phyloP scores from a whole-genome alignment of 2,329 filamentous ascomycete genomes.

The Bipolaris bicolor region DNA sequence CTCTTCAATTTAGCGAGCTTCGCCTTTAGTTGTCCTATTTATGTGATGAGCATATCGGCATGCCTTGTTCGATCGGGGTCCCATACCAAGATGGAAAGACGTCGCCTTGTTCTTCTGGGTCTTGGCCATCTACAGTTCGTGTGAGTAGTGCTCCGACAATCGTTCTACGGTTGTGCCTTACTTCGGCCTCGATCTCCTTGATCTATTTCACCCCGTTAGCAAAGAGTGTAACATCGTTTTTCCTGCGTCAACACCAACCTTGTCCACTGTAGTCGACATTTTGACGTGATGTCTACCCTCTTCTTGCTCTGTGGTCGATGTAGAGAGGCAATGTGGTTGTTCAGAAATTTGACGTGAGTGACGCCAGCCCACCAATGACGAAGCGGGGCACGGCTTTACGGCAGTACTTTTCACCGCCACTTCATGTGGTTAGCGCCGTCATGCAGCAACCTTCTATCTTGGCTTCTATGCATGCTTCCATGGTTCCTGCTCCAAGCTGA shows the following conservation, averaged over 20 bases:
- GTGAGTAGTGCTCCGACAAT: conserved; percentile 29
- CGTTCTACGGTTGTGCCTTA: conserved; percentile 55
- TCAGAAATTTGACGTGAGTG: conserved; percentile 42
- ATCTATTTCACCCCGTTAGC: conserved; percentile 65
- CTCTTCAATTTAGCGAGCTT: conserved; percentile 98
- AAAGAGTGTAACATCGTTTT: conserved; percentile 34
- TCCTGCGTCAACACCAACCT: conserved; percentile 62
- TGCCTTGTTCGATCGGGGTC: conserved; percentile 1
- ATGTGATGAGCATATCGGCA: conserved; percentile 31
- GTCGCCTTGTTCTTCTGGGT: conserved; percentile 98
- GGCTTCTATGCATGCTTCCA: conserved; percentile 15
- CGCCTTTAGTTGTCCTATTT: conserved; percentile 82
- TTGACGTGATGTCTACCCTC: conserved; percentile 49
- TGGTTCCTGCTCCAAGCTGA: conserved; percentile 19
- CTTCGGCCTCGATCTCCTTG: conserved; percentile 95
- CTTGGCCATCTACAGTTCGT: conserved; percentile 75
- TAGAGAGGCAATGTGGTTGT: conserved; percentile 14
- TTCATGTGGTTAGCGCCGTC: conserved; percentile 1
- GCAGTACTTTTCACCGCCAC: conserved; percentile 24
- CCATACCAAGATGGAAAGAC: conserved; percentile 80
- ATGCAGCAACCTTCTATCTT: conserved; percentile 11
- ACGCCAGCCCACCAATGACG: conserved; percentile 32
- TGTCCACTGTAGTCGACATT: conserved; percentile 98
- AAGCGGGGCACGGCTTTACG: conserved; percentile 27
- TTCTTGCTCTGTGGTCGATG: conserved; percentile 9